Conservation (phyloP, 192 early-diverging fungal genomes). For the Diversispora eburnea region DNA sequence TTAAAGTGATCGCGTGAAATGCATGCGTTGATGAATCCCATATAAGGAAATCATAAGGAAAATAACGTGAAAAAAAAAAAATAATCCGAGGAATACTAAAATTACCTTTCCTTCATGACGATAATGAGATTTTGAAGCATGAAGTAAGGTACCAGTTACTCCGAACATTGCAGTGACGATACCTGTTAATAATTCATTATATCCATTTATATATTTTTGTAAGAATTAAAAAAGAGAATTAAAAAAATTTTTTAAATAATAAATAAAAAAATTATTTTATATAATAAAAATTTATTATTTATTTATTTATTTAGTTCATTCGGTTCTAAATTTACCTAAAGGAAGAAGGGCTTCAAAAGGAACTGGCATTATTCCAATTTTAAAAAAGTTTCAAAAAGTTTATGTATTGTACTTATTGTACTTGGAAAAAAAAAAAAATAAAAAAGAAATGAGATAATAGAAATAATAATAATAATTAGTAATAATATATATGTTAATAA, state of each 20-base stretch:
- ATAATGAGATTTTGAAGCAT: slow-evolving; percentile 49
- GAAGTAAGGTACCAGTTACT: slow-evolving; percentile 57
- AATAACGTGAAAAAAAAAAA: not conserved
- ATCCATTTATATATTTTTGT: no score
- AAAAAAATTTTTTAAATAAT: not conserved
- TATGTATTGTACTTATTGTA: no score
- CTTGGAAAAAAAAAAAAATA: no score
- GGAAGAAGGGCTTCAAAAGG: slow-evolving; percentile 77
- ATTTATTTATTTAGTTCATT: not conserved
- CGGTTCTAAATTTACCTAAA: slow-evolving; percentile 45
- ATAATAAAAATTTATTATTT: not conserved
- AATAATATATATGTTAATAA: no score
- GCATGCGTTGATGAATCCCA: no score
- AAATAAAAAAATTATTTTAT: not conserved
- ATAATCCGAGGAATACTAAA: not conserved
- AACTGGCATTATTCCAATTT: slow-evolving; percentile 56
- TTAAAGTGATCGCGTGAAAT: no score
- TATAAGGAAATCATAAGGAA: no score
- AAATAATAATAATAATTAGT: no score
- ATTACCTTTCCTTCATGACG: slow-evolving; percentile 64
- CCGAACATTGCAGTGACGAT: slow-evolving; percentile 65
- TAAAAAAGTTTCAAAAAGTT: no score
- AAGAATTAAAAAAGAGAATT: not conserved
- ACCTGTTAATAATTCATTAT: not conserved
- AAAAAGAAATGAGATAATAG: no score